These are phyloP conservation scores for Lasiodiplodia gonubiensis DNA, from an alignment of 2,329 filamentous ascomycete genomes.

Conservation along the genomic window DNA sequence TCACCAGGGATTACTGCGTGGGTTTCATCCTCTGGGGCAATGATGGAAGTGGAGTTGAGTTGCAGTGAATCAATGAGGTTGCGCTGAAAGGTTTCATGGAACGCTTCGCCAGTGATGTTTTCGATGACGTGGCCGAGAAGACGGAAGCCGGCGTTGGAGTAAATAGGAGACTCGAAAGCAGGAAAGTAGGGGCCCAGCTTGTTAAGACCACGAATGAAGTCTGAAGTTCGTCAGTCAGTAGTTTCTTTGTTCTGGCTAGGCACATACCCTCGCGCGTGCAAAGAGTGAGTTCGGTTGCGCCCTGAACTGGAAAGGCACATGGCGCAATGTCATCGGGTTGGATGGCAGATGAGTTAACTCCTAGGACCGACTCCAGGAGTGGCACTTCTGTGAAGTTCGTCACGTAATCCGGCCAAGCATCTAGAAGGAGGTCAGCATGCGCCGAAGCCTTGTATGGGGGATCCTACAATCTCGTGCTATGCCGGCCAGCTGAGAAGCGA, in stretches of 20 bases:
- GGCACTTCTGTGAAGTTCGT: neutral
- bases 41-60: slow-evolving; percentile 47
- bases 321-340: neutral
- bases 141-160: slow-evolving; percentile 47
- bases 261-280: neutral
- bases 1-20: slow-evolving; percentile 45
- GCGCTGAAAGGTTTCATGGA: slow-evolving; percentile 43
- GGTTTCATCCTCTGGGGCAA: slow-evolving; percentile 35
- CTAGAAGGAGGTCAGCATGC: neutral
- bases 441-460: no score
- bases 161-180: slow-evolving; percentile 41
- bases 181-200: slow-evolving; percentile 42
- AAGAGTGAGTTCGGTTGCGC: neutral
- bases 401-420: neutral
- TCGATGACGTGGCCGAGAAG: slow-evolving; percentile 48
- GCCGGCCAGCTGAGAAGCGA: slow-evolving; percentile 27
- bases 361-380: neutral
- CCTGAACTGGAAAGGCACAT: neutral
- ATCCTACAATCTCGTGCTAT: slow-evolving; percentile 7
- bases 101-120: slow-evolving; percentile 47
- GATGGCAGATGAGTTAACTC: neutral
- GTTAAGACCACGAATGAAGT: slow-evolving; percentile 44
- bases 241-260: no score
- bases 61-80: slow-evolving; percentile 48
- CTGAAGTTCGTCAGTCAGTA: slow-evolving; percentile 32